Base-by-base conservation (phyloP, 2,329 filamentous ascomycete genomes). In the Fusarium sp. region DNA sequence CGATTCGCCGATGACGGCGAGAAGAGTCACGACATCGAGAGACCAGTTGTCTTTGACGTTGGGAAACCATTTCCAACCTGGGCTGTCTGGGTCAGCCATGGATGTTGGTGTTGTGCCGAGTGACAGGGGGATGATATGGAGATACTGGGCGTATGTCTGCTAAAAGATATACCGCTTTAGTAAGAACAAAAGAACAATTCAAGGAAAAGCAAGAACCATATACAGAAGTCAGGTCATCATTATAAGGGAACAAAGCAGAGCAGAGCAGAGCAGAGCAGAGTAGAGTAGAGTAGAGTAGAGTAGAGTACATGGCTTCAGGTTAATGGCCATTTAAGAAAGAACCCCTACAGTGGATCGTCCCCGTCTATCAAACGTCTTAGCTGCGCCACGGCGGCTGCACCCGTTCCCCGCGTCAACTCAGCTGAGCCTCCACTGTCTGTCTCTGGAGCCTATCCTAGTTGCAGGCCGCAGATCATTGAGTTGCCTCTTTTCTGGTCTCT, bases 1-100 rank as follows among this genome's bases (percentile, higher is more conserved):
- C 4, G 83, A 84, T 78, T 90, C 88, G 75, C 88, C 88, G 60
- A 90, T 87, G 72, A 90, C 86, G 64, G 88, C 88, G 55, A 90
- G 84, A 30, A 90, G 84, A 37, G 87, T 88, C 61, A 90, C 87
- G 47, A 89, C 87, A 72, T 90, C 88, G 47, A 90, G 82, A 29
- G 83, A 83, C 87, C 87, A 90, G 64, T 79, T 80, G 10, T 77
- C 75, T 40, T 77, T 79, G 58, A 78, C 78, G 34, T 76, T 76
- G 10, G 86, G 83, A 64, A 85, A 85, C 82, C 83, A 85, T 69
- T 72, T 77, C 77, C 78, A 79, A n/a, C 61, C 71, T 41, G 73
- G 62, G 9, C 70, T 74, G 22, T 58, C 67, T 5, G 75, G 66
- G 41, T 67, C 67, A 37, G 76, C 58, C 77, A 79, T 78, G 18